A percentile compares a stretch with the other conserved stretches of the same genome.
phyloP scores from a whole-genome alignment of 2,329 filamentous ascomycete species.

The Phyllosticta paracitricarpa region DNA sequence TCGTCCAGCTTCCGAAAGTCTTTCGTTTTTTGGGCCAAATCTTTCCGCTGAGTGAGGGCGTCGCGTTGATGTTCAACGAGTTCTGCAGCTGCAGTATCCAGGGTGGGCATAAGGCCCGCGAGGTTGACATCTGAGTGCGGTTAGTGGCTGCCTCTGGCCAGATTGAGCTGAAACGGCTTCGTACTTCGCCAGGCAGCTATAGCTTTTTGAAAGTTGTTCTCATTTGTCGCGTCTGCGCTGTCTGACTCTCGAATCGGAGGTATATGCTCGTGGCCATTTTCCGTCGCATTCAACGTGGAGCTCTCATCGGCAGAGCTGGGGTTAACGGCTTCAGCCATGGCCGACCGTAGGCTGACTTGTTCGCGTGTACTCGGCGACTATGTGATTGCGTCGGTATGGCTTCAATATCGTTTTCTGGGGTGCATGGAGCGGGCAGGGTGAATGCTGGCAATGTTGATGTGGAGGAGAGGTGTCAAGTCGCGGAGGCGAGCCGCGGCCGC shows the following conservation, averaged over 20 bases:
- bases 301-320: not conserved
- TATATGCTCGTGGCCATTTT: not conserved
- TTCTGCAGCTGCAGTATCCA: constrained; percentile 91
- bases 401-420: constrained; percentile 8
- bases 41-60: constrained; percentile 91
- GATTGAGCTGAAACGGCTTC: constrained; percentile 13
- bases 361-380: not conserved
- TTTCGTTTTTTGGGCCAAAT: constrained; percentile 97
- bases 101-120: constrained; percentile 67
- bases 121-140: constrained; percentile 73
- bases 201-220: constrained; percentile 93
- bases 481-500: not conserved
- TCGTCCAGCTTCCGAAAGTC: constrained; percentile 94
- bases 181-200: constrained; percentile 94
- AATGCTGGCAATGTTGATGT: not conserved
- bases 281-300: not conserved
- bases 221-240: constrained; percentile 35
- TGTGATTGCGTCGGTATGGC: not conserved
- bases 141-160: not conserved
- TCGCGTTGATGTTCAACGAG: constrained; percentile 89
- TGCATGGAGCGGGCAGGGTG: not conserved
- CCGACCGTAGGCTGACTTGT: not conserved
- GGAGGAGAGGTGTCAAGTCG: constrained; percentile 7
- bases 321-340: constrained; percentile 8
- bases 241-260: not conserved